phyloP scores from a whole-genome alignment of 257 asterid species.

The Sherardia arvensis region DNA sequence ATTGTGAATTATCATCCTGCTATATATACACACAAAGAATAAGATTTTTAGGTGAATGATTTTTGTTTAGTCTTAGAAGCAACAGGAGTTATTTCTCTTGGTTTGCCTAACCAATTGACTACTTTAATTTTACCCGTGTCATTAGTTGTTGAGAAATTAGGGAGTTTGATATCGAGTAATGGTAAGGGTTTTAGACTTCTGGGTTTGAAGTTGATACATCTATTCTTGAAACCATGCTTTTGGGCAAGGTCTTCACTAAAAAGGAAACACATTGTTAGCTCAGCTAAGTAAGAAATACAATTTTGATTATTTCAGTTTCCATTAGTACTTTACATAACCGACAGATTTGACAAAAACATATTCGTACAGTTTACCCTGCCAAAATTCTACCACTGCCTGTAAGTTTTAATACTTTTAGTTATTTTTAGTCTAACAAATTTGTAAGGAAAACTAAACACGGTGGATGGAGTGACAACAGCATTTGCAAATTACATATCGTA shows the following conservation, averaged over 20 bases:
- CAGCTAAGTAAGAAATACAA: too few relatives aligned
- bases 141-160: slow-evolving; percentile 4
- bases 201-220: slow-evolving; percentile 1
- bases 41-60: background rate
- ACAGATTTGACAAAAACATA: too few relatives aligned
- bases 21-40: background rate
- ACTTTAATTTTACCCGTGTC: background rate
- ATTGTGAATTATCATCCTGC: background rate
- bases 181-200: background rate
- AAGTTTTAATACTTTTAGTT: too few relatives aligned
- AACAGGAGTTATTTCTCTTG: background rate
- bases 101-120: slow-evolving; percentile 10
- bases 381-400: too few relatives aligned
- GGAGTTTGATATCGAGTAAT: background rate
- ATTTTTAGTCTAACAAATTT: too few relatives aligned
- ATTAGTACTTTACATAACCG: too few relatives aligned
- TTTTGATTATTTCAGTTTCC: too few relatives aligned
- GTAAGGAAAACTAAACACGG: too few relatives aligned
- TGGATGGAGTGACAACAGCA: too few relatives aligned
- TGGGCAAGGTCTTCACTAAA: background rate
- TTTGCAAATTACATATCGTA: background rate
- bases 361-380: too few relatives aligned
- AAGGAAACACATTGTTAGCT: too few relatives aligned
- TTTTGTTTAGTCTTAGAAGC: slow-evolving; percentile 6
- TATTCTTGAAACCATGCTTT: background rate